Evolutionary conservation across 2,329 filamentous ascomycete genomes (phyloP).

Genomic region (Epichloe bromicola): DNA sequence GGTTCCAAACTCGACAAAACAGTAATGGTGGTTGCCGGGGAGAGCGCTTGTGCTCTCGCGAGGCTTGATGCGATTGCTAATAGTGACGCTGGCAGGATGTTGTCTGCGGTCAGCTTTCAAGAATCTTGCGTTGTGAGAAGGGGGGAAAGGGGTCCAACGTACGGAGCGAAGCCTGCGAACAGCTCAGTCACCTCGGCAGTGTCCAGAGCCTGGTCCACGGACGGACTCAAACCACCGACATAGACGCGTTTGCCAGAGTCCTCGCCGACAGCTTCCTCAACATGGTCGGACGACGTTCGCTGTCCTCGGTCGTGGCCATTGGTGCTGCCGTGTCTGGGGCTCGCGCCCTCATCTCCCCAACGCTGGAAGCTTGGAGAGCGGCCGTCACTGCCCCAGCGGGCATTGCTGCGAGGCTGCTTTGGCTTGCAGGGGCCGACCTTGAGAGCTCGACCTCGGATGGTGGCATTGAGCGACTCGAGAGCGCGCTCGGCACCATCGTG

Average conservation of each 20-base stretch:
- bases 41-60: conserved; percentile 39
- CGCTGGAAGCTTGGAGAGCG: conserved; percentile 19
- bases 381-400: conserved; percentile 1
- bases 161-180: conserved; percentile 30
- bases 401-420: conserved; percentile 22
- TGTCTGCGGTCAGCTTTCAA: background rate
- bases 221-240: conserved; percentile 36
- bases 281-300: background rate
- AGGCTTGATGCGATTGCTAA: conserved; percentile 43
- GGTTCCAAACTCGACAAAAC: conserved; percentile 50
- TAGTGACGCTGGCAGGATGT: conserved; percentile 11
- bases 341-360: conserved; percentile 30
- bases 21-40: conserved; percentile 46
- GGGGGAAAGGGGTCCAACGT: conserved; percentile 10
- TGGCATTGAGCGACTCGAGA: conserved; percentile 41
- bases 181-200: conserved; percentile 32
- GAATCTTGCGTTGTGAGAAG: no score
- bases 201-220: conserved; percentile 34
- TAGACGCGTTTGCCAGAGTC: conserved; percentile 26
- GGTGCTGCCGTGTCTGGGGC: background rate
- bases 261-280: background rate
- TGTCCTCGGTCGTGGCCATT: background rate
- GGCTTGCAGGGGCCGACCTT: conserved; percentile 53
- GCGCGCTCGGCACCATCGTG: conserved; percentile 38
- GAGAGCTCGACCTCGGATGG: conserved; percentile 44